A percentile compares a stretch with the other conserved stretches of the same genome.
Conservation (phyloP, 306 rosid genomes). For the Medicago lupulina region DNA sequence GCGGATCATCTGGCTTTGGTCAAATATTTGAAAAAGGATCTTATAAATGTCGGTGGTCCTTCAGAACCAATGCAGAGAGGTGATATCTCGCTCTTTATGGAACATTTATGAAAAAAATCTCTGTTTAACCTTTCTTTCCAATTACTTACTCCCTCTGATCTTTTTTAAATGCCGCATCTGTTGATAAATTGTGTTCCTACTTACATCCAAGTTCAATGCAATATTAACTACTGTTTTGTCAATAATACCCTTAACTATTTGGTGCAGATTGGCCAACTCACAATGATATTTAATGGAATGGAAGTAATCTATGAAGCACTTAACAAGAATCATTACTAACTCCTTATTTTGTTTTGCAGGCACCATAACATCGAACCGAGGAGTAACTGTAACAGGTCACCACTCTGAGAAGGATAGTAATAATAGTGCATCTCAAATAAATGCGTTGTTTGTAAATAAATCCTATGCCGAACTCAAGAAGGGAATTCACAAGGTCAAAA, state of each 20-base stretch:
- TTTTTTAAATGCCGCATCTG: no score
- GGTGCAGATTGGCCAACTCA: not conserved
- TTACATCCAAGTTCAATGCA: no score
- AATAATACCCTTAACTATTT: no score
- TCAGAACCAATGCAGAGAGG: constrained; percentile 35
- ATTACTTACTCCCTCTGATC: not conserved
- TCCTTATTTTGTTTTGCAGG: constrained; percentile 48
- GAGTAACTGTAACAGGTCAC: constrained; percentile 48
- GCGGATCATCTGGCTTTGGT: constrained; percentile 83
- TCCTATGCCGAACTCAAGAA: constrained; percentile 69
- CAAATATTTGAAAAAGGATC: constrained; percentile 71
- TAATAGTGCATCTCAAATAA: constrained; percentile 65
- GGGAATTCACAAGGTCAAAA: constrained; percentile 66
- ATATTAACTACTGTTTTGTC: no score
- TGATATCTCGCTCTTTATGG: constrained; percentile 32
- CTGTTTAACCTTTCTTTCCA: not conserved
- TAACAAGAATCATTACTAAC: not conserved
- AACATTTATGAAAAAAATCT: constrained; percentile 4
- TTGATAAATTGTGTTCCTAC: no score
- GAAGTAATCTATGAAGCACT: not conserved
- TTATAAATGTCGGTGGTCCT: constrained; percentile 40
- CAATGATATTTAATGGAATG: constrained; percentile 13
- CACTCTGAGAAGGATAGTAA: constrained; percentile 54
- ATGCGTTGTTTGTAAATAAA: constrained; percentile 51
- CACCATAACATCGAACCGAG: constrained; percentile 38